Evolutionary conservation across 176 grass and related monocot species (phyloP).

Genomic region (sorghum (Sorghum bicolor)): DNA sequence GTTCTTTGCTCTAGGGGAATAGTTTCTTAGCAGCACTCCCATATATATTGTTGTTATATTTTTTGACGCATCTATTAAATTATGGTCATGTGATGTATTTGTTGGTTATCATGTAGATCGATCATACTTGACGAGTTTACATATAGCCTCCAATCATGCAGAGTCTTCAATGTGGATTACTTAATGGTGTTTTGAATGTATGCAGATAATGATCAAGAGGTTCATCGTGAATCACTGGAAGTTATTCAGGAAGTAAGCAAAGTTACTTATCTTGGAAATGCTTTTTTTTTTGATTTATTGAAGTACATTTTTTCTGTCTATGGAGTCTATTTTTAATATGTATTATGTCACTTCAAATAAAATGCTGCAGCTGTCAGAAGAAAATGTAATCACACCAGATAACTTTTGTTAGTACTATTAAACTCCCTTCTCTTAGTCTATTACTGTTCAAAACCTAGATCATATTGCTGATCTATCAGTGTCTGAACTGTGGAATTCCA

Average conservation of each 20-base stretch:
- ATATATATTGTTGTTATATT: not conserved
- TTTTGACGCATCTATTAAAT: not conserved
- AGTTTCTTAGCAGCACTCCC: not conserved
- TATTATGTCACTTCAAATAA: constrained; percentile 14
- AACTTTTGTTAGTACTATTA: not conserved
- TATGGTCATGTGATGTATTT: not conserved
- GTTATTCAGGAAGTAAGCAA: constrained; percentile 28
- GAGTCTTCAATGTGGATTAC: not conserved
- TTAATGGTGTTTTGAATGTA: constrained; percentile 27
- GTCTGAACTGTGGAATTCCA: no score
- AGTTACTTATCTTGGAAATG: constrained; percentile 21
- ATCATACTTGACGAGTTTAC: not conserved
- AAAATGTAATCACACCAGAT: constrained; percentile 3
- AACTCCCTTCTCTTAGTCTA: not conserved
- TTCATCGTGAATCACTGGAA: constrained; percentile 10
- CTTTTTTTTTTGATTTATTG: not conserved
- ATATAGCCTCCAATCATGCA: not conserved
- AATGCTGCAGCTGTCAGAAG: not conserved
- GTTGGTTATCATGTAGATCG: not conserved
- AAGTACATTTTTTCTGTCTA: not conserved
- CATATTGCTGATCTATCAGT: not conserved
- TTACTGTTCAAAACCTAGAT: not conserved
- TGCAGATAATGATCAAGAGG: constrained; percentile 28
- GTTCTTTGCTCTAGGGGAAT: not conserved
- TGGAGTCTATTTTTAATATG: not conserved